Evolutionary conservation across 768 basidiomycete species (phyloP).

Genomic region (Kwoniella europaea): DNA sequence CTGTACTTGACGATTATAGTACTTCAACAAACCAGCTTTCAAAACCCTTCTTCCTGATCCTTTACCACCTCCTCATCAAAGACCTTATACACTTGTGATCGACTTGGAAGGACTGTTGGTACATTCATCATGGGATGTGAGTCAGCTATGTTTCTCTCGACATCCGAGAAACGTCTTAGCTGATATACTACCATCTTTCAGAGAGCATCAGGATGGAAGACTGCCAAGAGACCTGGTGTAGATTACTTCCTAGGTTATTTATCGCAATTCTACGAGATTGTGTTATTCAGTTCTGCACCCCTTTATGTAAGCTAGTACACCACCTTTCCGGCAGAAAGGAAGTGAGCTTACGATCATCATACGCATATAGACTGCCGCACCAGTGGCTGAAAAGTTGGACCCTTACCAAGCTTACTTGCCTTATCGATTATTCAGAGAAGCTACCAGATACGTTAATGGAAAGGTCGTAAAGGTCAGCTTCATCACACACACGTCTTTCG

Average conservation of each 20-base stretch:
- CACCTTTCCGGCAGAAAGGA: background rate
- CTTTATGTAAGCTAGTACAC: constrained; percentile 71
- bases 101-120: constrained; percentile 91
- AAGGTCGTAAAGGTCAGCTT: constrained; percentile 77
- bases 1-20: constrained; percentile 61
- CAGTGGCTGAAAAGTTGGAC: constrained; percentile 90
- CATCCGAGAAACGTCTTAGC: background rate
- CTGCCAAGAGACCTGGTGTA: constrained; percentile 94
- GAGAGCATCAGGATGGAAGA: constrained; percentile 94
- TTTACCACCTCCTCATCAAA: constrained; percentile 77
- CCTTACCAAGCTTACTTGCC: constrained; percentile 86
- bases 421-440: constrained; percentile 90
- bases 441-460: constrained; percentile 80
- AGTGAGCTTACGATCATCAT: background rate
- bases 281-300: constrained; percentile 89
- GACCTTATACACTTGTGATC: constrained; percentile 88
- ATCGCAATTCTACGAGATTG: constrained; percentile 97
- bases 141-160: constrained; percentile 56
- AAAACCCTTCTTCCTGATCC: constrained; percentile 87
- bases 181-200: constrained; percentile 52
- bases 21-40: constrained; percentile 93
- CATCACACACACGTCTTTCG: no score
- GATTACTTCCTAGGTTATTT: constrained; percentile 98
- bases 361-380: constrained; percentile 72
- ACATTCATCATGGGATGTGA: constrained; percentile 92